Evolutionary conservation across 495 filamentous ascomycete species (phyloP), one percentile per base, ranked within the genome.

Genomic region (Pseudomonodictys pantanalensis): DNA sequence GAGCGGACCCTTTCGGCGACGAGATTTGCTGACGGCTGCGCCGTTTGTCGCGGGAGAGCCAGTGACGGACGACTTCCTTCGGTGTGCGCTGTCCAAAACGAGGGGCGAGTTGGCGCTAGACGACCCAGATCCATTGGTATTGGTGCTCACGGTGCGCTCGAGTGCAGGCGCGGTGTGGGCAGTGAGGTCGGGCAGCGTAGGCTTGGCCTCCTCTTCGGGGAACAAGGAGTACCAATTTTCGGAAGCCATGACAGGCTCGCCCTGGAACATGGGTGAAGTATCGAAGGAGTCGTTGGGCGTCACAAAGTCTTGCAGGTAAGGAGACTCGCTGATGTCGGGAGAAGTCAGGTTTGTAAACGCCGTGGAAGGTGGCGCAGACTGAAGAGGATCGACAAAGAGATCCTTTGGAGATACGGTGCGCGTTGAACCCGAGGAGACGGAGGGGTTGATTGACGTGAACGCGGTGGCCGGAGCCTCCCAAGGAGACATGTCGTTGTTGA

Each of bases 311-410:
- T n/a, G n/a, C n/a, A 71, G 56, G 71, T 83, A 85, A 35, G 86
- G 83, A 22, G 88, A 79, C 26, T 64, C 60, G 62, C 49, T 54
- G 32, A 69, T 65, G 18, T 83, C 86, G 28, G 89, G 92, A 51
- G 92, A 95, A 52, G 91, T 93, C 65, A 96, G 66, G 57, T 91
- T 85, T 6, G 91, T 95, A 69, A 91, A 87, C 12, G 90, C 84
- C 38, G 86, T 78, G 0, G 92, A 96, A 52, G 90, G 89, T 35
- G 91, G 90, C 26, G 90, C 84, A 52, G 91, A 93, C 66, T 78
- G 75, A 66, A 77, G 77, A 17, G 79, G 76, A 58, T 90, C 87
- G 60, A 88, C 73, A 69, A 91, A 79, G 41, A 96, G 75, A 64
- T 96, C 91, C 71, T 86, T 84, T 12, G 92, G 92, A 52, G 92